phyloP scores from a whole-genome alignment of 768 basidiomycete species.

The Tricholoma saponaceum region DNA sequence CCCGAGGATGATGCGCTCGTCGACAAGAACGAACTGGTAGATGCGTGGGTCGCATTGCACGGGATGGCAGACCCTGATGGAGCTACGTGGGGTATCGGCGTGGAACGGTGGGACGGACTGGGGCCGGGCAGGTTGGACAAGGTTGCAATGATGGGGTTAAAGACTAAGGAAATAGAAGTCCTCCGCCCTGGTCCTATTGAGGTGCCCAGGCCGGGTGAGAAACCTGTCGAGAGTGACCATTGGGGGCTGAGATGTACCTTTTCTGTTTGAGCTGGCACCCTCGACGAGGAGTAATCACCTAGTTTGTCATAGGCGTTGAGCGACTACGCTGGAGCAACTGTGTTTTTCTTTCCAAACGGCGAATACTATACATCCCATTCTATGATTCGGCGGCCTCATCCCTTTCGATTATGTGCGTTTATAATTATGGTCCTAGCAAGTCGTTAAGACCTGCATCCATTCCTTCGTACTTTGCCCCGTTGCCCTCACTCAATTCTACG shows the following conservation, averaged over 20 bases:
- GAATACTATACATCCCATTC: no score
- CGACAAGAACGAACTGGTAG: constrained; percentile 29
- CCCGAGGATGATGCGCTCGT: constrained; percentile 25
- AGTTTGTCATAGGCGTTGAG: not conserved
- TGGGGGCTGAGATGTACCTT: constrained; percentile 30
- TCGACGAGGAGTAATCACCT: not conserved
- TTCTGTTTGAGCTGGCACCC: constrained; percentile 9
- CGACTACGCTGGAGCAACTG: no score
- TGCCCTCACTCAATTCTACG: no score
- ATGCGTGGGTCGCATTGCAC: constrained; percentile 38
- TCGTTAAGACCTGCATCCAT: no score
- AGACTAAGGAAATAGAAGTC: constrained; percentile 30
- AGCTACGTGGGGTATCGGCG: constrained; percentile 29
- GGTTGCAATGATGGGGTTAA: constrained; percentile 32
- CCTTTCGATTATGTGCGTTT: no score
- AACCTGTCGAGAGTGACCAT: constrained; percentile 31
- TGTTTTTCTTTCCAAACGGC: no score
- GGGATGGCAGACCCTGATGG: constrained; percentile 22
- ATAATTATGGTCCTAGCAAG: no score
- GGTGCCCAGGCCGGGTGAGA: constrained; percentile 20
- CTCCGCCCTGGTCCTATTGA: constrained; percentile 32
- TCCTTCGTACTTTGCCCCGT: no score
- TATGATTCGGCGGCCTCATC: no score
- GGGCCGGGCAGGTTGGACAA: constrained; percentile 35
- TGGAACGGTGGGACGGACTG: constrained; percentile 22